Evolutionary conservation across 2,329 filamentous ascomycete species (phyloP).

Genomic region (Colletotrichum tamarilloi): DNA sequence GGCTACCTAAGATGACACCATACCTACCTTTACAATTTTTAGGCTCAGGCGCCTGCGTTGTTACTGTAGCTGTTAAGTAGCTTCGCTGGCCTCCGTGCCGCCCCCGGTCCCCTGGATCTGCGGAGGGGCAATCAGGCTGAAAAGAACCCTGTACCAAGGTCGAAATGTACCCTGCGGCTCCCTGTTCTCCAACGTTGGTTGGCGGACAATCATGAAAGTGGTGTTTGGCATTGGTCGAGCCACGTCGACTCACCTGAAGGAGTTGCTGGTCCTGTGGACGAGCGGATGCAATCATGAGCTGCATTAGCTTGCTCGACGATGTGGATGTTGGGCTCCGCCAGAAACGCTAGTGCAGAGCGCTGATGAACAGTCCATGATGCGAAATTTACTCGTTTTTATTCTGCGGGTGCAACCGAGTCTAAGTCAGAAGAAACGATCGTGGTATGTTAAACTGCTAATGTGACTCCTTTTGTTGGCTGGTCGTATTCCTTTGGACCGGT

Average conservation of each 20-base stretch:
- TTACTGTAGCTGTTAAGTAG: not conserved
- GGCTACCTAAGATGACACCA: not conserved
- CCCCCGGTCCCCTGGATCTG: conserved; percentile 11
- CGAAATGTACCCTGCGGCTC: conserved; percentile 20
- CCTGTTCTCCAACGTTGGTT: conserved; percentile 31
- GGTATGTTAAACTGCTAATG: not conserved
- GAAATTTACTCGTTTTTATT: not conserved
- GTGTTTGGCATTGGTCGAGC: conserved; percentile 27
- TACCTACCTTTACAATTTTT: not conserved
- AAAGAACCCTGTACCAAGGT: not conserved
- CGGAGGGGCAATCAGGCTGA: conserved; percentile 31
- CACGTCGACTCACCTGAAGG: conserved; percentile 33
- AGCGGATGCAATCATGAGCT: conserved; percentile 21
- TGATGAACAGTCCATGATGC: not conserved
- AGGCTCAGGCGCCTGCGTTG: not conserved
- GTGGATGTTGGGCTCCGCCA: not conserved
- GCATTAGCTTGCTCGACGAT: conserved; percentile 1
- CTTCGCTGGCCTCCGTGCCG: not conserved
- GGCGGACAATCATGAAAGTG: conserved; percentile 29
- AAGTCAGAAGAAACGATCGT: conserved; percentile 1
- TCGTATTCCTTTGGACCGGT: not conserved
- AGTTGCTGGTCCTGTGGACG: conserved; percentile 19
- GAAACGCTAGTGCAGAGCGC: not conserved
- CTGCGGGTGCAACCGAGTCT: not conserved
- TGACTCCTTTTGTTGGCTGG: not conserved